Percentiles rank a stretch among this genome's conserved stretches.
Evolutionary conservation across 768 basidiomycete species (phyloP).

Genomic region (Trametes maxima): DNA sequence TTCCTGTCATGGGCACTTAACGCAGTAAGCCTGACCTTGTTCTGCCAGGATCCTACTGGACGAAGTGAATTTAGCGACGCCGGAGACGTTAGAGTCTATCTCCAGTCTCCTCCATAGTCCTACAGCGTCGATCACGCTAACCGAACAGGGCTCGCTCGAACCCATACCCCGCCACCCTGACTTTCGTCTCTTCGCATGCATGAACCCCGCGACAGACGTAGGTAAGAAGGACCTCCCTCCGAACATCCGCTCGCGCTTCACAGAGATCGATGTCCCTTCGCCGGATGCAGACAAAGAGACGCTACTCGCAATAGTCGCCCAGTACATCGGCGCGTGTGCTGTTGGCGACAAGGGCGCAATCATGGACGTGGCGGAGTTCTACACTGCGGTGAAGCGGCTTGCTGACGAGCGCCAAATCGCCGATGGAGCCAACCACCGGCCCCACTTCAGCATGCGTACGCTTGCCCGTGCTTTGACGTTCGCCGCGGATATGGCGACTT

Average conservation of each 20-base stretch:
- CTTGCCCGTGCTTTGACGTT: slow-evolving; percentile 89
- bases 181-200: slow-evolving; percentile 97
- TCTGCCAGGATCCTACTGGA: slow-evolving; percentile 86
- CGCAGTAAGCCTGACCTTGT: slow-evolving; percentile 1
- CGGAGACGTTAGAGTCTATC: slow-evolving; percentile 93
- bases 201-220: slow-evolving; percentile 99
- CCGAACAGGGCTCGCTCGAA: slow-evolving; percentile 90
- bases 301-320: slow-evolving; percentile 78
- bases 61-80: slow-evolving; percentile 92
- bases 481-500: slow-evolving; percentile 75
- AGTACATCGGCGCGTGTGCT: slow-evolving; percentile 85
- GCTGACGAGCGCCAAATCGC: slow-evolving; percentile 78
- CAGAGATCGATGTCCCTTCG: slow-evolving; percentile 93
- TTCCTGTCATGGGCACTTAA: background rate
- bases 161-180: slow-evolving; percentile 90
- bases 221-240: slow-evolving; percentile 97
- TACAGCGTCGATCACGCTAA: slow-evolving; percentile 86
- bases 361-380: slow-evolving; percentile 92
- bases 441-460: slow-evolving; percentile 98
- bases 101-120: slow-evolving; percentile 86
- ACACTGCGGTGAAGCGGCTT: slow-evolving; percentile 75
- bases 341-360: slow-evolving; percentile 86
- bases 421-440: slow-evolving; percentile 89
- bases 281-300: slow-evolving; percentile 93
- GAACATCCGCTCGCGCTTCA: slow-evolving; percentile 88